These are phyloP conservation scores for Chlamydomonas schloesseri DNA, from an alignment of 139 green algal genomes.

Conservation along the genomic window DNA sequence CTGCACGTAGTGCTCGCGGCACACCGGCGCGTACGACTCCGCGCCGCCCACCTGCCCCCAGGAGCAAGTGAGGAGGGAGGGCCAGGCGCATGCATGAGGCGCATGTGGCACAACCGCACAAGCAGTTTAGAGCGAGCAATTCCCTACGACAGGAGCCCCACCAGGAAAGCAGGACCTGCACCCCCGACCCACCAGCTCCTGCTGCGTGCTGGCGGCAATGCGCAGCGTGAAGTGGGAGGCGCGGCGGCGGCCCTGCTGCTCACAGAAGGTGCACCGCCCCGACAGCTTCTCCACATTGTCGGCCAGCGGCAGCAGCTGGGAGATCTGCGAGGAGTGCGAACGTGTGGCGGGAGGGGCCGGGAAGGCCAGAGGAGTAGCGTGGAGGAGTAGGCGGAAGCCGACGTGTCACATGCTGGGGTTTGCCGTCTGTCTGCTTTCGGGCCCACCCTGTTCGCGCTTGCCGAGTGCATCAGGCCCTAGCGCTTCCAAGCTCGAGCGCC, in stretches of 20 bases:
- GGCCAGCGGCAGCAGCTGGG: constrained; percentile 76
- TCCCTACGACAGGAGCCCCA: too few species aligned
- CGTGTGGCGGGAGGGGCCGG: background rate
- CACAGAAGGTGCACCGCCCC: constrained; percentile 78
- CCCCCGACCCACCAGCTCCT: constrained; percentile 75
- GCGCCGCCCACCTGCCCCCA: constrained; percentile 81
- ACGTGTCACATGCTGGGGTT: background rate
- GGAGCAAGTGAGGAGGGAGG: too few species aligned
- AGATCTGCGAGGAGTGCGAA: background rate
- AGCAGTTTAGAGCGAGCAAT: too few species aligned
- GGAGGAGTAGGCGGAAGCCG: background rate
- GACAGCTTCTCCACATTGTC: constrained; percentile 84
- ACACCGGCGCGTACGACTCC: constrained; percentile 88
- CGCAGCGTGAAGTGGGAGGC: constrained; percentile 80
- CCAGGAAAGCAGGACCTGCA: too few species aligned
- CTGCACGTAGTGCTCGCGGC: constrained; percentile 77
- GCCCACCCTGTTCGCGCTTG: background rate
- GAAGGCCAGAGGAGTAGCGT: background rate
- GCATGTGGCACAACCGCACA: too few species aligned
- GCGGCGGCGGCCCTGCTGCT: background rate
- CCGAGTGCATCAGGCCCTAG: too few species aligned
- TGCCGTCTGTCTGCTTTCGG: background rate
- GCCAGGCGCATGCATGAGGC: too few species aligned
- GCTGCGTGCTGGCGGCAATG: constrained; percentile 63
- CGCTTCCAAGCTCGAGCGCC: too few species aligned